Evolutionary conservation across 768 basidiomycete species (phyloP).

Genomic region (Dentipellis sp.): DNA sequence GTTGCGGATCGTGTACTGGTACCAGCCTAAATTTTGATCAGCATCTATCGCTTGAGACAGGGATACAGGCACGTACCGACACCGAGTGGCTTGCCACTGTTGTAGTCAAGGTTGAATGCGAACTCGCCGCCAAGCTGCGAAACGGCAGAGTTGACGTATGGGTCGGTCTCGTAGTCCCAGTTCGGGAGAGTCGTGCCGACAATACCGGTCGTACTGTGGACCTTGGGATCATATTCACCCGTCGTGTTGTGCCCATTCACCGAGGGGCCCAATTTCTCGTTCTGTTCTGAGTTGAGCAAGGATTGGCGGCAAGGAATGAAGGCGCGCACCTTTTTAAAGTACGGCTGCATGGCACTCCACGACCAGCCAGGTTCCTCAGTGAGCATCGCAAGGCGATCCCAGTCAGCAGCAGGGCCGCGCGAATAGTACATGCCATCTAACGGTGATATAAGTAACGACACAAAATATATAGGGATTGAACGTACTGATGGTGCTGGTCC

Average conservation of each 20-base stretch:
- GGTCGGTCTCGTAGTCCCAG: conserved; percentile 16
- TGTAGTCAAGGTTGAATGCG: conserved; percentile 32
- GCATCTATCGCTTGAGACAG: no score
- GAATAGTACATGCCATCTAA: conserved; percentile 20
- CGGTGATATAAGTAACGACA: neutral
- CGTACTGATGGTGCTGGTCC: conserved; percentile 1
- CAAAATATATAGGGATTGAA: neutral
- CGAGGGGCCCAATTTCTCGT: conserved; percentile 28
- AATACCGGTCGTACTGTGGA: conserved; percentile 27
- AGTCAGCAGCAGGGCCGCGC: conserved; percentile 19
- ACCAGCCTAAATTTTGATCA: neutral
- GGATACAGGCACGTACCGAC: conserved; percentile 22
- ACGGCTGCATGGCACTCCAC: neutral
- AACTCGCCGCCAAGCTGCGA: conserved; percentile 26
- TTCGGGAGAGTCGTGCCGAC: conserved; percentile 16
- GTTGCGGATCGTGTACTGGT: neutral
- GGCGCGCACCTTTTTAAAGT: conserved; percentile 4
- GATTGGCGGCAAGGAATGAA: neutral
- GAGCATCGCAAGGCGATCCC: conserved; percentile 16
- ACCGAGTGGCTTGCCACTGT: conserved; percentile 33
- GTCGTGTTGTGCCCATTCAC: conserved; percentile 29
- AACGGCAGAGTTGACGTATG: conserved; percentile 27
- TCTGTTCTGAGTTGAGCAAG: conserved; percentile 14
- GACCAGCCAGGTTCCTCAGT: conserved; percentile 21
- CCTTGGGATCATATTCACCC: conserved; percentile 27